These are phyloP conservation scores for Diaporthe batatas DNA, from an alignment of 2,329 filamentous ascomycete genomes.

Conservation along the genomic window DNA sequence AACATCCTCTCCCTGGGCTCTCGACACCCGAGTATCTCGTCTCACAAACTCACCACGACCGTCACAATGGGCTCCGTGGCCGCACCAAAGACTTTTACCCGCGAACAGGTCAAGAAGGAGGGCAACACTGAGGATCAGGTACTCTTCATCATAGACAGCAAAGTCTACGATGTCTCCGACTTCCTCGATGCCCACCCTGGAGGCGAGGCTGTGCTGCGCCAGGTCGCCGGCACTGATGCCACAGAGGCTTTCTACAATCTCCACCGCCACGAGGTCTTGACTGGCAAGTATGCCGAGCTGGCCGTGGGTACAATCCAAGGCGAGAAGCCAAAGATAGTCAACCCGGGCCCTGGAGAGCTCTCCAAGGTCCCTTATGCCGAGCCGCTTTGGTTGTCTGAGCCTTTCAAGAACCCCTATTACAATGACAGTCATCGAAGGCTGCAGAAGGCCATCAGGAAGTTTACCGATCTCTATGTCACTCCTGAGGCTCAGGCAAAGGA, in stretches of 20 bases:
- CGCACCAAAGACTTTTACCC: slow-evolving; percentile 65
- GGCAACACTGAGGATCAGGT: slow-evolving; percentile 77
- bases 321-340: slow-evolving; percentile 81
- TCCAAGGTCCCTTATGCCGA: slow-evolving; percentile 86
- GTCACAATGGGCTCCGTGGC: slow-evolving; percentile 48
- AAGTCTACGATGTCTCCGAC: slow-evolving; percentile 88
- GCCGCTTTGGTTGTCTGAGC: slow-evolving; percentile 82
- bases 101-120: slow-evolving; percentile 79
- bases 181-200: slow-evolving; percentile 89
- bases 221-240: slow-evolving; percentile 85
- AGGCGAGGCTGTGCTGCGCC: slow-evolving; percentile 81
- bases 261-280: slow-evolving; percentile 89
- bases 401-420: slow-evolving; percentile 86
- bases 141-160: slow-evolving; percentile 89
- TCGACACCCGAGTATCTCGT: not conserved
- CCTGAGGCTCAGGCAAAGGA: slow-evolving; percentile 82
- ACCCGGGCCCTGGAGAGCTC: slow-evolving; percentile 77
- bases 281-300: slow-evolving; percentile 78
- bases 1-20: not conserved
- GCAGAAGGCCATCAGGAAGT: slow-evolving; percentile 78
- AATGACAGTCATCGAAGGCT: slow-evolving; percentile 78
- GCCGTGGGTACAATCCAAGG: slow-evolving; percentile 81
- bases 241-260: slow-evolving; percentile 92
- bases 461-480: slow-evolving; percentile 77
- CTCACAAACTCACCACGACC: slow-evolving; percentile 13